phyloP scores from a whole-genome alignment of 1,284 basidiomycete genomes.

The Boletus holoroseus region DNA sequence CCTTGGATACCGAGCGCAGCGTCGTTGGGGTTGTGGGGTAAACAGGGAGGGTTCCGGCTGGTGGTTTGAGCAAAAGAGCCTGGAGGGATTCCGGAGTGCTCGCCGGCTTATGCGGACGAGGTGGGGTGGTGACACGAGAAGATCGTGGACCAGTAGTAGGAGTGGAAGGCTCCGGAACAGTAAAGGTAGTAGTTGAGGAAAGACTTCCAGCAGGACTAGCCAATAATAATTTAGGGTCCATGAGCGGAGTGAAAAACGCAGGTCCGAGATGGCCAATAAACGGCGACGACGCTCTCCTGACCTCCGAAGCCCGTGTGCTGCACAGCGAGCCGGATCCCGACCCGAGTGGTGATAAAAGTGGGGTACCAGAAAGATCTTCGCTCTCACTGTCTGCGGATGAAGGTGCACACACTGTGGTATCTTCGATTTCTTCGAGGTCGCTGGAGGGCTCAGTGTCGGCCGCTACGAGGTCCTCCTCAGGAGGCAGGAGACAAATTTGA shows the following conservation, averaged over 20 bases:
- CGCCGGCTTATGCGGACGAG: constrained; percentile 29
- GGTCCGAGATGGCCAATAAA: constrained; percentile 29
- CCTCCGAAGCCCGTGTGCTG: constrained; percentile 1
- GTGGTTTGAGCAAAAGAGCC: constrained; percentile 30
- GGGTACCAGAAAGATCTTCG: constrained; percentile 9
- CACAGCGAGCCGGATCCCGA: constrained; percentile 6
- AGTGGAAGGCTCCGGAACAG: constrained; percentile 23
- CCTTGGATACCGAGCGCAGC: constrained; percentile 15
- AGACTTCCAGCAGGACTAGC: background rate
- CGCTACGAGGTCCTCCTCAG: background rate
- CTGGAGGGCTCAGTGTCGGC: constrained; percentile 20
- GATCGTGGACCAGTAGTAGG: constrained; percentile 22
- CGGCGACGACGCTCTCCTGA: constrained; percentile 14
- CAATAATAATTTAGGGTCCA: background rate
- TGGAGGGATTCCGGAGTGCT: constrained; percentile 34
- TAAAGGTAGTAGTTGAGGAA: constrained; percentile 6
- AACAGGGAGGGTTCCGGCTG: constrained; percentile 27
- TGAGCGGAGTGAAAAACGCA: constrained; percentile 23
- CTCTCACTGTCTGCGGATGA: constrained; percentile 5
- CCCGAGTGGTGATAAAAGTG: constrained; percentile 7
- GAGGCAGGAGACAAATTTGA: constrained; percentile 35
- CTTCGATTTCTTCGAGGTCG: constrained; percentile 26
- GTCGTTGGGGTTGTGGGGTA: constrained; percentile 26
- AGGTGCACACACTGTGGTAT: constrained; percentile 2
- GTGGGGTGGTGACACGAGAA: constrained; percentile 24